Base-by-base conservation (phyloP, 2,329 filamentous ascomycete genomes). In the Hymenoscyphus fructigenus region DNA sequence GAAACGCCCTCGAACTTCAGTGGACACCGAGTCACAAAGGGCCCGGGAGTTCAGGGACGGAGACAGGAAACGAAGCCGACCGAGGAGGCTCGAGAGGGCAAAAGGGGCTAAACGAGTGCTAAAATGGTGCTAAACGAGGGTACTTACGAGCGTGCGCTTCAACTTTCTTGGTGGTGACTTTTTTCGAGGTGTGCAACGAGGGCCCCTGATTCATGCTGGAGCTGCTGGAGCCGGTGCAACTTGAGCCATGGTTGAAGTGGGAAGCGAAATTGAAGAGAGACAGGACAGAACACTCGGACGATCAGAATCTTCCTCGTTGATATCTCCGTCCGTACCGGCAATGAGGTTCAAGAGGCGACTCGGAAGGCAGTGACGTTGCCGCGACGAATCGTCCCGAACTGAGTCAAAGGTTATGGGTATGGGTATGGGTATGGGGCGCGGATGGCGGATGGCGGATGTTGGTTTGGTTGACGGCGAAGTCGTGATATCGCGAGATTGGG, bases 191-290 rank as follows among this genome's bases (percentile, higher is more conserved):
- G 47, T 53, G 47, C 47, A 23, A 34, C 55, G 55, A 57, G 5
- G 53, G 15, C 14, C 55, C 55, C 55, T 57, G 55, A 34, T 32
- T 57, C 55, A 57, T 57, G 55, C 55, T 57, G 29, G 55, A 32
- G 58, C 36, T 57, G 55, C 55, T 57, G 29, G 55, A 32, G 58
- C 36, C 56, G 58, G 58, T 63, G 61, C 58, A 63, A 61, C 53
- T 41, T 38, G 26, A 44, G 29, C 61, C 64, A 61, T 60, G 62
- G 61, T 50, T 23, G 55, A 55, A 17, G 23, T 53, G 53, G 17
- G 55, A 65, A 62, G 64, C 60, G 64, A 62, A 32, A 62, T 63
- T 60, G 60, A 17, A 55, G 38, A 26, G 44, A 64, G 62, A 58
- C 57, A n/a, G 17, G 57, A 59, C 53, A 62, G 23, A 9, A 64